A percentile compares a stretch with the other conserved stretches of the same genome.
Conservation (phyloP, 2,329 filamentous ascomycete species). For the Botrytis tulipae region DNA sequence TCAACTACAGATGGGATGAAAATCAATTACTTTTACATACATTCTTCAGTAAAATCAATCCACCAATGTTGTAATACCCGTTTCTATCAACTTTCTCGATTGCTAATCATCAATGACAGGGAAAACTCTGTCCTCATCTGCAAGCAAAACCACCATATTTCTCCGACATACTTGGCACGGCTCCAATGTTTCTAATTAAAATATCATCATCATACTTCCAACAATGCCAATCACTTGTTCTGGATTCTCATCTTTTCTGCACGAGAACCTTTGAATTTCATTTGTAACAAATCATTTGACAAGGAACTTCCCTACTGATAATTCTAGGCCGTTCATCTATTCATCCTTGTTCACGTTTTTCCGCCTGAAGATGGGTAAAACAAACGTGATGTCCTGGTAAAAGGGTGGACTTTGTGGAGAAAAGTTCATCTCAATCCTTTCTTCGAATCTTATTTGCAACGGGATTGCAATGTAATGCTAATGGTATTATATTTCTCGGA, state of each 20-base stretch:
- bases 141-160: neutral
- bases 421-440: neutral
- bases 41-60: neutral
- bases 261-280: neutral
- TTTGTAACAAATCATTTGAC: neutral
- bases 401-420: neutral
- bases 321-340: neutral
- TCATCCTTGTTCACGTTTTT: neutral
- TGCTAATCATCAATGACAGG: neutral
- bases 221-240: neutral
- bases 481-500: neutral
- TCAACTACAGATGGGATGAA: constrained; percentile 10
- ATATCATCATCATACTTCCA: neutral
- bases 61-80: neutral
- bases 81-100: neutral
- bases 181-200: constrained; percentile 7
- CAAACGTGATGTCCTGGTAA: neutral
- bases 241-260: neutral
- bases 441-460: neutral
- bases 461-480: neutral
- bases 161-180: neutral
- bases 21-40: neutral
- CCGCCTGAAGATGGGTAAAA: neutral
- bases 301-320: neutral
- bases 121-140: constrained; percentile 10